These are phyloP conservation scores for Oryza punctata DNA, from an alignment of 176 grass and related monocot genomes.

Conservation along the genomic window DNA sequence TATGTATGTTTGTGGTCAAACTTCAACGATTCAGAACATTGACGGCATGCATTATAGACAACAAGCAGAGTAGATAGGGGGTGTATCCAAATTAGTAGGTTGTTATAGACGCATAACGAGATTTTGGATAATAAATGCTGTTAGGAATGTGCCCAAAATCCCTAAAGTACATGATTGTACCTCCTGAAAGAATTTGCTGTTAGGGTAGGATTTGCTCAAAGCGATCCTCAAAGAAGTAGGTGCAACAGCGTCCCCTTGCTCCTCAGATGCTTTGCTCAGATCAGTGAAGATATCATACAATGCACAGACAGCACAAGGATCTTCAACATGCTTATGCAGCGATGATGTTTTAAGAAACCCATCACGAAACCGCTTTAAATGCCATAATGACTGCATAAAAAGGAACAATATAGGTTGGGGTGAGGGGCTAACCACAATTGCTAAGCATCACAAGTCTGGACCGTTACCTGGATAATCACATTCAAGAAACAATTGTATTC, in stretches of 20 bases:
- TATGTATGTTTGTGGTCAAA: not conserved
- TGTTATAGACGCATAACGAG: conserved; percentile 9
- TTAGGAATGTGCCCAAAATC: conserved; percentile 15
- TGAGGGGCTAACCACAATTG: conserved; percentile 12
- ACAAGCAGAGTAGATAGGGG: not conserved
- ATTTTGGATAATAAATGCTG: conserved; percentile 1
- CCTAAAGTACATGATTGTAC: conserved; percentile 44
- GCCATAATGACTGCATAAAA: conserved; percentile 84
- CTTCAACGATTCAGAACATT: not conserved
- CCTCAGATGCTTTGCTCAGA: conserved; percentile 76
- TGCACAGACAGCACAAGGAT: conserved; percentile 97
- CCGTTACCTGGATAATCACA: conserved; percentile 95
- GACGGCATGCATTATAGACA: not conserved
- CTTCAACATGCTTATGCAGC: conserved; percentile 74
- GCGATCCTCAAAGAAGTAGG: conserved; percentile 89
- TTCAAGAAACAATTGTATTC: conserved; percentile 99
- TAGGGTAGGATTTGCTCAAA: conserved; percentile 96
- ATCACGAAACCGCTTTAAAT: conserved; percentile 75
- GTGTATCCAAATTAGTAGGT: not conserved
- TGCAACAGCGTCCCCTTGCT: conserved; percentile 72
- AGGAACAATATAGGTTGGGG: conserved; percentile 15
- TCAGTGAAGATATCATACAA: conserved; percentile 84
- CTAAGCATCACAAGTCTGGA: conserved; percentile 13
- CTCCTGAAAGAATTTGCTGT: conserved; percentile 99
- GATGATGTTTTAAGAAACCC: conserved; percentile 83